These are phyloP conservation scores for Blastomyces silverae DNA, from an alignment of 2,329 filamentous ascomycete species.

Conservation along the genomic window DNA sequence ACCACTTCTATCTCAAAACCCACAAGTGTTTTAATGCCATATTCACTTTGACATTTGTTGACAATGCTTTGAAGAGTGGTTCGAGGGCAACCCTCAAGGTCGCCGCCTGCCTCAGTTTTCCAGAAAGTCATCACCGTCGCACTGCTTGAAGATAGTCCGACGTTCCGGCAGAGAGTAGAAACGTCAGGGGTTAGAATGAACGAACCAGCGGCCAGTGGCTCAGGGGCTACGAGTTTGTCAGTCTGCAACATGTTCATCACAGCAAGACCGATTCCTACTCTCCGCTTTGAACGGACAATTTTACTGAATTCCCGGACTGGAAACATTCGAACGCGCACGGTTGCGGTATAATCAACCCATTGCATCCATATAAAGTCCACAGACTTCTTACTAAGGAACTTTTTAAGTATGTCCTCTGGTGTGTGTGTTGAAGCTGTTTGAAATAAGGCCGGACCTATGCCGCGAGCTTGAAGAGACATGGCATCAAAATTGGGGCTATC, in stretches of 20 bases:
- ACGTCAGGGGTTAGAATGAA: slow-evolving; percentile 63
- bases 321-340: slow-evolving; percentile 58
- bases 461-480: not conserved
- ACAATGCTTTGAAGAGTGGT: slow-evolving; percentile 53
- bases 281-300: slow-evolving; percentile 42
- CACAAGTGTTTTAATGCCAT: slow-evolving; percentile 54
- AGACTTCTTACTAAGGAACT: slow-evolving; percentile 47
- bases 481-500: too few relatives aligned
- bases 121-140: slow-evolving; percentile 64
- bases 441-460: slow-evolving; percentile 12
- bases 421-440: slow-evolving; percentile 11
- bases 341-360: slow-evolving; percentile 73
- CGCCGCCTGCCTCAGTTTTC: slow-evolving; percentile 48
- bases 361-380: slow-evolving; percentile 65
- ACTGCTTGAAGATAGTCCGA: slow-evolving; percentile 50
- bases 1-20: slow-evolving; percentile 81
- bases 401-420: slow-evolving; percentile 28
- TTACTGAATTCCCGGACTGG: slow-evolving; percentile 54
- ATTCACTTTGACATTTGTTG: slow-evolving; percentile 45
- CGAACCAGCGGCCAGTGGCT: slow-evolving; percentile 55
- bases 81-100: slow-evolving; percentile 58
- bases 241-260: slow-evolving; percentile 61
- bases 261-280: slow-evolving; percentile 58
- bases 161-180: slow-evolving; percentile 53
- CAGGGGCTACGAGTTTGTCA: slow-evolving; percentile 50